Evolutionary conservation across 2,329 filamentous ascomycete genomes (phyloP).

Genomic region (Penicillium decumbens): DNA sequence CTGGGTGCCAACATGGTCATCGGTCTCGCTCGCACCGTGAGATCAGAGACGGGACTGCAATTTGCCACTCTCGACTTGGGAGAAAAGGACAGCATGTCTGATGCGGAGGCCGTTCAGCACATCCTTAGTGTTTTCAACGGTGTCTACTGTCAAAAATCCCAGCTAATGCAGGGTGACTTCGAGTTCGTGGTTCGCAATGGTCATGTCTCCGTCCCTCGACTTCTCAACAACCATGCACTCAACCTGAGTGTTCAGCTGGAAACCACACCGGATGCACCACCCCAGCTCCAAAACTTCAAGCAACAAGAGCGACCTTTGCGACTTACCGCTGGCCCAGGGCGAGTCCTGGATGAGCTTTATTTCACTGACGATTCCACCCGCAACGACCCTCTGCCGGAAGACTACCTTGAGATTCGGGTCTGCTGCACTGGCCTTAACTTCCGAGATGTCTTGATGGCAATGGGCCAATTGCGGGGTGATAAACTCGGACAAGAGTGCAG

Average conservation of each 20-base stretch:
- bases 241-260: conserved; percentile 24
- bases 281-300: conserved; percentile 22
- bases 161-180: conserved; percentile 18
- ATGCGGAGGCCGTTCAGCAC: conserved; percentile 16
- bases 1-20: conserved; percentile 22
- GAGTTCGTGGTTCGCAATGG: conserved; percentile 22
- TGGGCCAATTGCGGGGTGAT: conserved; percentile 28
- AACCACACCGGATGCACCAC: conserved; percentile 16
- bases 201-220: conserved; percentile 18
- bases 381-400: conserved; percentile 9
- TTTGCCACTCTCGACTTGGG: conserved; percentile 22
- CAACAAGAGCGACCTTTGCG: conserved; percentile 19
- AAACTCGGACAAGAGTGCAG: conserved; percentile 41
- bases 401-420: conserved; percentile 23
- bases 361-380: conserved; percentile 23
- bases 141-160: conserved; percentile 15
- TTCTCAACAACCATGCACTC: conserved; percentile 18
- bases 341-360: conserved; percentile 23
- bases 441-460: conserved; percentile 44
- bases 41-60: conserved; percentile 20
- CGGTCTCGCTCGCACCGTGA: conserved; percentile 21
- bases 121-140: conserved; percentile 19
- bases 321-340: conserved; percentile 16
- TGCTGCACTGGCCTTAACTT: conserved; percentile 27
- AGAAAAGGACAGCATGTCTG: conserved; percentile 14